Base-by-base conservation (phyloP, 305 asterid genomes). In the Solanum aculeatissimum region DNA sequence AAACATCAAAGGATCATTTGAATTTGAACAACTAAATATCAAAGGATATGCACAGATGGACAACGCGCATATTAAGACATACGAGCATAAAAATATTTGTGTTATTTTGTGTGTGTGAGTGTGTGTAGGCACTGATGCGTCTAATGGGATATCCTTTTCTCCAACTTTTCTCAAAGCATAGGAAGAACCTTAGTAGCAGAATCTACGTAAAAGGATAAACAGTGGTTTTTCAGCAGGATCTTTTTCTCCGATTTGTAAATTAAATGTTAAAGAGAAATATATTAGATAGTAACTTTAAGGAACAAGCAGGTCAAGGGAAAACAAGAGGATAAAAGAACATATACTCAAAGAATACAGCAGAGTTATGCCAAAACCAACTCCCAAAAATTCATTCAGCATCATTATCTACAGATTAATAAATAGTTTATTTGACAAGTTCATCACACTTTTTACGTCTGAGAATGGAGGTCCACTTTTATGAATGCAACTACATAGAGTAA, bases 1-100 rank as follows among this genome's bases (percentile, higher is more conserved):
- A 68, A 38, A 58, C 58, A 55, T 35, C 82, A 86, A 84, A 85
- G 85, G 84, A 71, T 71, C 38, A 71, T 71, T 71, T 71, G 55
- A 71, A 43, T 69, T 40, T 71, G 21, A 84, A 83, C 66, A 54
- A 47, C 80, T 21, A 21, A 71, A 71, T 71, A 71, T 71, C 55
- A 72, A 72, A 43, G 40, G 40, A 14, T 45, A 13, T 45, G 40
- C 55, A 45, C 23, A 23, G 80, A 72, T 14, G 38, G 57, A 8
- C 38, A 13, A 45, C 21, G 43, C 79, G 7, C 57, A 69, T 6
- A 12, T 71, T 12, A n/a, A 12, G 38, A 43, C 35, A 71, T 71
- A 71, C 12, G 10, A 71, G n/a, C 23, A 25, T 13, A 43, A 60
- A 23, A 10, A 23, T 25, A 62, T 25, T 25, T 62, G 38, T 62